Evolutionary conservation across 2,329 filamentous ascomycete genomes (phyloP).

Genomic region (Colletotrichum sp.): DNA sequence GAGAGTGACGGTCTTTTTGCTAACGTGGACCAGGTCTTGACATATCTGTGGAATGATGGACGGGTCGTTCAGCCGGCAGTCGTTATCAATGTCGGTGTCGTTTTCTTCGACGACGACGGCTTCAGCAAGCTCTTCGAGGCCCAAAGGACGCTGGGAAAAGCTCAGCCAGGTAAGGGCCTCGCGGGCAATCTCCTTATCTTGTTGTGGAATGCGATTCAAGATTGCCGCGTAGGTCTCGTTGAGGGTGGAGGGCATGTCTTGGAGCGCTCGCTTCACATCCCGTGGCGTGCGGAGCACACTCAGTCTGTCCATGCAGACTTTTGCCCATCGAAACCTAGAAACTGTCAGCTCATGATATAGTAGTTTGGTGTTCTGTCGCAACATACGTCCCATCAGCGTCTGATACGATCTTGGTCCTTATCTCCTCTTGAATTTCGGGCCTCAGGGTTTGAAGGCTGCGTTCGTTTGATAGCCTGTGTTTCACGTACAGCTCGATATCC

Average conservation of each 20-base stretch:
- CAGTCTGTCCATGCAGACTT: conserved; percentile 30
- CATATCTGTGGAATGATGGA: conserved; percentile 24
- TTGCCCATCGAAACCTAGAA: conserved; percentile 32
- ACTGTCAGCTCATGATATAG: not conserved
- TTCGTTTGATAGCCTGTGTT: conserved; percentile 23
- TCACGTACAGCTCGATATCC: conserved; percentile 28
- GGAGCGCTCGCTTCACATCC: conserved; percentile 25
- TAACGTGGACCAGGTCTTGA: conserved; percentile 22
- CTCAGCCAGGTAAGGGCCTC: conserved; percentile 31
- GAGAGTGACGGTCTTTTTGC: conserved; percentile 21
- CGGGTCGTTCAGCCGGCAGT: conserved; percentile 26
- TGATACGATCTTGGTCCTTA: conserved; percentile 23
- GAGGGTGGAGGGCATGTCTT: conserved; percentile 26
- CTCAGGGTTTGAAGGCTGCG: conserved; percentile 23
- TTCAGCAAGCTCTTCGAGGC: conserved; percentile 28
- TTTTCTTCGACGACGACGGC: conserved; percentile 29
- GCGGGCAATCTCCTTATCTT: conserved; percentile 27
- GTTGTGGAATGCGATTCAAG: conserved; percentile 25
- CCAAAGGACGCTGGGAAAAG: conserved; percentile 29
- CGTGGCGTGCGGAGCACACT: conserved; percentile 25
- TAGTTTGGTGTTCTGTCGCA: not conserved
- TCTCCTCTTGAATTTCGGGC: conserved; percentile 24
- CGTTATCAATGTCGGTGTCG: conserved; percentile 27
- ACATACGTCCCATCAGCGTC: conserved; percentile 29
- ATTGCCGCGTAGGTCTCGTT: conserved; percentile 28